Evolutionary conservation across 2,329 filamentous ascomycete genomes (phyloP).

Genomic region (Ophiosphaerella korrae): DNA sequence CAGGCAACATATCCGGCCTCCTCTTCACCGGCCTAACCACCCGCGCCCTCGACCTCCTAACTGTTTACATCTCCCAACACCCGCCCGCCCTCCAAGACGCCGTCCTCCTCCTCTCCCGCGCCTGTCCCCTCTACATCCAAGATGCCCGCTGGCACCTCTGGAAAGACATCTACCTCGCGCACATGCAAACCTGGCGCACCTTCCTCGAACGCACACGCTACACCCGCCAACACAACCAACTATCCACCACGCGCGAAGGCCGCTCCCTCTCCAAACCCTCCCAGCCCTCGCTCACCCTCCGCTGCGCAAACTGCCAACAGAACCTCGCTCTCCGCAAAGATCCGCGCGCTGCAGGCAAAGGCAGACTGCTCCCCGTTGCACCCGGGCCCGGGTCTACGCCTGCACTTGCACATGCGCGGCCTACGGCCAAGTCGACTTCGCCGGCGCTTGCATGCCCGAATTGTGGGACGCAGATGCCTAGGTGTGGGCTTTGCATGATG

Average conservation of each 20-base stretch:
- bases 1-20: slow-evolving; percentile 77
- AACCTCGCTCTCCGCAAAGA: slow-evolving; percentile 54
- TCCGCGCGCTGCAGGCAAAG: slow-evolving; percentile 13
- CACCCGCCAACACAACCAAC: slow-evolving; percentile 75
- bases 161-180: slow-evolving; percentile 75
- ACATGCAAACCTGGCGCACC: slow-evolving; percentile 71
- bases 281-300: slow-evolving; percentile 70
- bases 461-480: slow-evolving; percentile 66
- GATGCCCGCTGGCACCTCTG: slow-evolving; percentile 77
- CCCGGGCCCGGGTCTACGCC: too few species aligned
- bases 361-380: slow-evolving; percentile 28
- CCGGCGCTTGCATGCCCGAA: slow-evolving; percentile 63
- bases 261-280: slow-evolving; percentile 67
- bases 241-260: slow-evolving; percentile 67
- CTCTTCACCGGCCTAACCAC: slow-evolving; percentile 79
- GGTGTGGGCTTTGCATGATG: slow-evolving; percentile 66
- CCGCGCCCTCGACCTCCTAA: slow-evolving; percentile 73
- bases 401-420: too few species aligned
- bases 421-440: slow-evolving; percentile 15
- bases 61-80: slow-evolving; percentile 75
- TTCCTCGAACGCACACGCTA: slow-evolving; percentile 79
- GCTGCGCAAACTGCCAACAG: slow-evolving; percentile 74
- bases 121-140: slow-evolving; percentile 75
- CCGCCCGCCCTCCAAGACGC: slow-evolving; percentile 76
- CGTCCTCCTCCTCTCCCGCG: slow-evolving; percentile 74